Evolutionary conservation across 164 flowering plant genomes (phyloP).

Genomic region (Santalum album): DNA sequence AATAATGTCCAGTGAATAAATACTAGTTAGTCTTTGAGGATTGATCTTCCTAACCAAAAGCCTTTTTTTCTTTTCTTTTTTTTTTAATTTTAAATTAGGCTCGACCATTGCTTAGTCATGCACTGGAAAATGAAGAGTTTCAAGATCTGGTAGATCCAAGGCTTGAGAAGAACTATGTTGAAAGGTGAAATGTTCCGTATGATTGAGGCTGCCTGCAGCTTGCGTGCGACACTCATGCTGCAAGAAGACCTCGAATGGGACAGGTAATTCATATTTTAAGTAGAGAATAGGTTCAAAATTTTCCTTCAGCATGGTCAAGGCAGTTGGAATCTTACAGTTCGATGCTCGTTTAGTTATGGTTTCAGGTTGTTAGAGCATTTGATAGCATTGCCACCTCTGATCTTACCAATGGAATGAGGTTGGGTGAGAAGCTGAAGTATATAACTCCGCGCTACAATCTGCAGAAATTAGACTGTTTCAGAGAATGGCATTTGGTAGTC

Average conservation of each 20-base stretch:
- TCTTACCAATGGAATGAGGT: constrained; percentile 67
- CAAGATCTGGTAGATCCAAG: constrained; percentile 59
- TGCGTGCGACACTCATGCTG: constrained; percentile 86
- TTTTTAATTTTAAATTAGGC: no score
- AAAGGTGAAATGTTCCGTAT: constrained; percentile 59
- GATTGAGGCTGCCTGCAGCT: constrained; percentile 79
- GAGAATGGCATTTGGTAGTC: constrained; percentile 82
- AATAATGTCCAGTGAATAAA: not conserved
- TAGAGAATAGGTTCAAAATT: not conserved
- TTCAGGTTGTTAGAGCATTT: constrained; percentile 72
- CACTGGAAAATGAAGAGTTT: constrained; percentile 45
- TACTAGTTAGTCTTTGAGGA: no score
- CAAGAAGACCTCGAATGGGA: constrained; percentile 79
- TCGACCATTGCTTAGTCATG: constrained; percentile 68
- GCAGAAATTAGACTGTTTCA: constrained; percentile 69
- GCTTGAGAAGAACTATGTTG: constrained; percentile 51
- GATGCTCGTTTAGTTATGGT: not conserved
- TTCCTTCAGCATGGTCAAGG: not conserved
- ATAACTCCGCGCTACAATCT: constrained; percentile 56
- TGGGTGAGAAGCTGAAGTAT: constrained; percentile 70
- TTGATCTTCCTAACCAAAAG: not conserved
- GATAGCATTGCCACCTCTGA: constrained; percentile 41
- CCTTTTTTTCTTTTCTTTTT: constrained; percentile 9
- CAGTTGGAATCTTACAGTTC: not conserved
- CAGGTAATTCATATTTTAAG: constrained; percentile 43